Base-by-base conservation (phyloP, 176 grass and related monocot genomes). In the Tillandsia fasciculata region DNA sequence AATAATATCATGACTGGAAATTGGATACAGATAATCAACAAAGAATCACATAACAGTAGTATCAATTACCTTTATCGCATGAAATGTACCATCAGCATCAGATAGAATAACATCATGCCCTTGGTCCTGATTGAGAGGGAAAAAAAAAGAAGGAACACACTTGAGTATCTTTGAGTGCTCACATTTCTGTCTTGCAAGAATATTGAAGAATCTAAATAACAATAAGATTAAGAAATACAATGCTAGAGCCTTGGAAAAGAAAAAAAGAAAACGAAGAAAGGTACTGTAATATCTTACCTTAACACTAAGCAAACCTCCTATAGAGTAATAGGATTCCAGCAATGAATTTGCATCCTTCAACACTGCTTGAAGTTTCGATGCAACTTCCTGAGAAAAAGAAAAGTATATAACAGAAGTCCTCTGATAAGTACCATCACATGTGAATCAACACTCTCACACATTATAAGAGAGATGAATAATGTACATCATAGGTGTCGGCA, bases 261-360 rank as follows among this genome's bases (percentile, higher is more conserved):
- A 7, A 7, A 6, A 29, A 42, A 63, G 2, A 12, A 73, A 74
- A 48, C 49, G 15, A 49, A 49, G 29, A 70, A 64, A 6, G 13
- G 22, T 22, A 71, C 6, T 56, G 65, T 14, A 48, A 61, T 10
- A 11, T 13, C 22, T 74, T 66, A 94, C 90, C 87, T 99, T 99
- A 58, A 99, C 49, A 79, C 83, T 79, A 27, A 86, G 77, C 76
- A 94, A 78, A 49, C 84, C 85, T 79, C 84, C 75, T 23, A 88
- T 69, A 53, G 84, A 83, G 59, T 94, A 88, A 83, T 94, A 94
- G 47, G 94, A 86, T 56, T 94, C 84, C 49, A 90, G 78, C 50
- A 99, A 83, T 24, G 87, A 90, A 72, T 87, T 83, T 27, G 90
- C 64, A 67, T 83, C 85, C 72, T 99, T 94, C 75, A 99, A 70